Base-by-base conservation (phyloP, 306 rosid species). In the Erythrophleum fordii region DNA sequence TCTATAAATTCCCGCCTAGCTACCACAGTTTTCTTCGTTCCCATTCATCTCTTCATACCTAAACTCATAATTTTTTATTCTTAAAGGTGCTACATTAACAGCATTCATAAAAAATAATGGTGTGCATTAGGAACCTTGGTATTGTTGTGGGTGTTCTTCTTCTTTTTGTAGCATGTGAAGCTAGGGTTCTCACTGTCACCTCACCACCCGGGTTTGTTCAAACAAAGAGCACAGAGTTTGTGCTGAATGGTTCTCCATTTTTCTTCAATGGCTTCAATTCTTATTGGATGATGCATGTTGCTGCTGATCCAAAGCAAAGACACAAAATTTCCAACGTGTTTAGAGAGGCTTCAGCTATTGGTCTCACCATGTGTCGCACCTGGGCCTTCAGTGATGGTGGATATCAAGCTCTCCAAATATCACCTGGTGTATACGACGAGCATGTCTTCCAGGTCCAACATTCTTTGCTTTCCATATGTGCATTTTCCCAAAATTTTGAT, bases 311-410 rank as follows among this genome's bases (percentile, higher is more conserved):
- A 25, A 80, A 75, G 14, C 75, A 86, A 69, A 85, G 90, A 69
- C 22, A 16, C 8, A 85, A 76, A 81, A 81, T 85, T 65, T 80
- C 89, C 6, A 78, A 86, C 52, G 91, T 84, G 9, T 82, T 91
- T 55, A 66, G 84, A 5, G 84, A 85, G 22, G 89, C 90, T 62
- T 87, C 95, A 1, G 72, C 77, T 18, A 56, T 51, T 1, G 92
- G 92, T 51, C 89, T 91, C 31, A 83, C 77, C 0, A 85, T 91
- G 56, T 84, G 91, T 71, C 82, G 94, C 16, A 79, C 91, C 3
- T 88, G 88, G 94, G 94, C 85, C 5, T 90, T 85, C 49, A 85
- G 62, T 55, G 94, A 90, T 51, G 94, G 92, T 70, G 87, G 82
- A 11, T 17, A 82, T 69, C 83, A 71, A 67, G 58, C 92, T 8